Base-by-base conservation (phyloP, 1,284 basidiomycete genomes). In the Wolfiporia cocos region DNA sequence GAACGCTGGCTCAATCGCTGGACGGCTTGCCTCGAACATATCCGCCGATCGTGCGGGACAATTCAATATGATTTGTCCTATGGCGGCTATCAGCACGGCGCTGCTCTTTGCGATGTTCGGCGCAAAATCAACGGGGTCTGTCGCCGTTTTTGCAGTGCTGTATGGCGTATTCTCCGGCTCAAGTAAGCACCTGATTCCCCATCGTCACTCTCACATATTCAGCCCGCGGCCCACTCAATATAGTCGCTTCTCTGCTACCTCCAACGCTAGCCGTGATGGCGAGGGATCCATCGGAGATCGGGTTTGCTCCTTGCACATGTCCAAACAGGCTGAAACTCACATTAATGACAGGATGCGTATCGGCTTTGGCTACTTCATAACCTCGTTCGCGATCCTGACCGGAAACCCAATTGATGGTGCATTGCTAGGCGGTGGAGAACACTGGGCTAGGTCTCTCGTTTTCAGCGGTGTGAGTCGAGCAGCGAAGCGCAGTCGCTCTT, bases 101-200 rank as follows among this genome's bases (percentile, higher is more conserved):
- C 39, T 57, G 15, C 35, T 57, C 0, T 51, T 57, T 32, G 45
- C 48, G 7, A 39, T 57, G 37, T 47, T 57, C 20, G 55, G 50
- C 15, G 43, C 49, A 5, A 44, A 21, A 5, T 44, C 18, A n/a
- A 35, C 31, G 11, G 48, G 37, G 0, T 49, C 49, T 14, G 41
- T 46, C 17, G 35, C 49, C 11, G 41, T 49, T 15, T 49, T 56
- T 33, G 49, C 50, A 1, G 28, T 54, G 14, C 33, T 56, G 20
- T 56, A 52, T 39, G 55, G 55, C 14, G 51, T 56, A 44, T 53
- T 56, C 40, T 52, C 52, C 5, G 52, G 52, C 5, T 42, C 38
- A 26, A 50, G 52, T 54, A 41, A 23, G 52, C 14, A 28, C n/a
- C n/a, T n/a, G n/a, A n/a, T n/a, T n/a, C n/a, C n/a, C n/a, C n/a